Evolutionary conservation across 1,284 basidiomycete species (phyloP), one percentile per base, ranked within the genome.

Genomic region (Serendipita sp.): DNA sequence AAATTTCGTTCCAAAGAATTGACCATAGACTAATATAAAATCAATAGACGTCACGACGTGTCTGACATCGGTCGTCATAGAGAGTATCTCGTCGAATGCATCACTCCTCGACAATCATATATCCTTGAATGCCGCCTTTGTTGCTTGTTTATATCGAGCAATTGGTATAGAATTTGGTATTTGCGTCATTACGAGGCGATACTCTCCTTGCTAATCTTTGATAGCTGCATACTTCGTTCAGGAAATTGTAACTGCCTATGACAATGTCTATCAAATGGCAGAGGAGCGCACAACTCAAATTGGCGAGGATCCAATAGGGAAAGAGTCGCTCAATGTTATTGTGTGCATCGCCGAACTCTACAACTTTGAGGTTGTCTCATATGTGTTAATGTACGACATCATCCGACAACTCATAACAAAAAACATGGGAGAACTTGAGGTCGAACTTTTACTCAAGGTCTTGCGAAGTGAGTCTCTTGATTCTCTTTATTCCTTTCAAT

Each of bases 311-410:
- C 66, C 62, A 47, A 71, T 66, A 30, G 87, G 88, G 35, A 97
- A 97, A 73, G 91, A 96, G 72, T 87, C 86, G 65, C 84, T 88
- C 15, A 99, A 99, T 72, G 75, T 99, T 34, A 79, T 94, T 38
- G 83, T 91, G 0, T 79, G 99, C 6, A 76, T 97, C 26, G 89
- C 92, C 2, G 92, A 98, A 71, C 76, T 99, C 42, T 98, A 98
- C 77, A 98, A 98, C 72, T 91, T 97, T 70, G 89, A 92, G 72
- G 90, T 98, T 29, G 81, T 98, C 53, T 92, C 91, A 0, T 91
- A 86, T 64, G 78, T 88, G 2, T 78, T 99, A 17, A 76, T 98
- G 49, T 98, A 94, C 73, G 95, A 98, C 71, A 72, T 98, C 60
- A 86, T 99, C 67, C 84, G 89, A 2, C 79, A 81, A 5, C 80